Evolutionary conservation across 164 flowering plant species (phyloP).

Genomic region (Malania oleifera): DNA sequence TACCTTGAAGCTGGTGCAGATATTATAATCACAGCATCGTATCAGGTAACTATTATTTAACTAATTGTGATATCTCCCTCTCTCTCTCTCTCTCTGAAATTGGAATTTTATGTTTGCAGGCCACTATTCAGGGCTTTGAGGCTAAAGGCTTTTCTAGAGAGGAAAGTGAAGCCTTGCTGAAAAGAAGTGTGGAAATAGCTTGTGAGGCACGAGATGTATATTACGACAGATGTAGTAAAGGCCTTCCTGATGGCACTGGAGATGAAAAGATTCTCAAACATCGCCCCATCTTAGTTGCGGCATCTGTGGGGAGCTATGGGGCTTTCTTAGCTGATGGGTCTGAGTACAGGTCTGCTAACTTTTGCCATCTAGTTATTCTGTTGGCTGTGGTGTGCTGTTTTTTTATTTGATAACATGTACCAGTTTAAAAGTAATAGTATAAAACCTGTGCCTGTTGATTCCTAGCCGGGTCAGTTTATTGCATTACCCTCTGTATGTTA

Average conservation of each 20-base stretch:
- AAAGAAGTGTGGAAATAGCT: slow-evolving; percentile 53
- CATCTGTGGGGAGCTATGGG: slow-evolving; percentile 67
- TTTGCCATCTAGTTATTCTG: background rate
- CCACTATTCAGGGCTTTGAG: slow-evolving; percentile 54
- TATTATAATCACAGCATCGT: slow-evolving; percentile 63
- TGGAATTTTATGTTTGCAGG: slow-evolving; percentile 26
- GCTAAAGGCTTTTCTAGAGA: slow-evolving; percentile 45
- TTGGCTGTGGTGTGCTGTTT: background rate
- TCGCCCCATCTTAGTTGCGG: slow-evolving; percentile 50
- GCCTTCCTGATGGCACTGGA: slow-evolving; percentile 9
- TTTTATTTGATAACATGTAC: background rate
- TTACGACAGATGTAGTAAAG: slow-evolving; percentile 20
- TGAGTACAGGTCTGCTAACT: slow-evolving; percentile 44
- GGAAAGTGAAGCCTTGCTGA: slow-evolving; percentile 50
- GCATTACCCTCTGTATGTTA: background rate
- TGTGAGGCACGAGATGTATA: slow-evolving; percentile 47
- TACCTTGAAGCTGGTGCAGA: slow-evolving; percentile 76
- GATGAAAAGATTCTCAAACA: slow-evolving; percentile 25
- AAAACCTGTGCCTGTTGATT: background rate
- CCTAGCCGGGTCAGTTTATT: background rate
- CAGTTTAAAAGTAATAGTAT: too few species aligned
- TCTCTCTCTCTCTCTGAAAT: background rate
- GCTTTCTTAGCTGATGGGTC: slow-evolving; percentile 72
- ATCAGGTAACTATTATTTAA: slow-evolving; percentile 42
- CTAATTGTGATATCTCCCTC: background rate